Evolutionary conservation across 306 rosid genomes (phyloP).

Genomic region (Trifolium pratense): DNA sequence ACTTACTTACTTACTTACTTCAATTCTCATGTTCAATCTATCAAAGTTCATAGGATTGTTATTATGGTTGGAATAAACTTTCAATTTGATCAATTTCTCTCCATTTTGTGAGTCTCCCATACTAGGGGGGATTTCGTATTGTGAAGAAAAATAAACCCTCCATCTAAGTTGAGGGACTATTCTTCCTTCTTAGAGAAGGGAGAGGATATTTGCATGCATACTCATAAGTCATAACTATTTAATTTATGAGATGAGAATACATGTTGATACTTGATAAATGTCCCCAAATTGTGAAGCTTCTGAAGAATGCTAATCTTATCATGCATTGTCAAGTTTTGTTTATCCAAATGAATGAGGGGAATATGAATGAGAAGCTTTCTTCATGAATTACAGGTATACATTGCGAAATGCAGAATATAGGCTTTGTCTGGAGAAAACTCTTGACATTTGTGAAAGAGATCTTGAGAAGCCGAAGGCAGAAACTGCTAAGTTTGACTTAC

Average conservation of each 20-base stretch:
- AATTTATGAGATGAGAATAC: constrained; percentile 4
- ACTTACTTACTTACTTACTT: constrained; percentile 21
- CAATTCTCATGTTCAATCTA: neutral
- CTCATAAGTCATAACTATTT: constrained; percentile 3
- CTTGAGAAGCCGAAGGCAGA: constrained; percentile 54
- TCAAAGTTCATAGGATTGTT: neutral
- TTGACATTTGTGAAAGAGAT: constrained; percentile 59
- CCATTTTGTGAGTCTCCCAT: neutral
- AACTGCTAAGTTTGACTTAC: constrained; percentile 52
- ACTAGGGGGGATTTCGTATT: neutral
- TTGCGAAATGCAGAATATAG: constrained; percentile 92
- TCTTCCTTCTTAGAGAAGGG: constrained; percentile 3
- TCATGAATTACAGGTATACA: constrained; percentile 68
- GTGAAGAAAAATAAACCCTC: neutral
- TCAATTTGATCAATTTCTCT: no score
- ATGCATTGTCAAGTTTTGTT: neutral
- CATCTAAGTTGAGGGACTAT: neutral
- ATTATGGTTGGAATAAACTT: neutral
- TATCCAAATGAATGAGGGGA: constrained; percentile 27
- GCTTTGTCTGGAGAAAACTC: constrained; percentile 84
- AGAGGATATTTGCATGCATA: neutral
- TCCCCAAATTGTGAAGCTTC: neutral
- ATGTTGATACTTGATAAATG: constrained; percentile 8
- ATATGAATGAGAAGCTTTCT: constrained; percentile 40
- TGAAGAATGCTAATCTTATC: constrained; percentile 13